Base-by-base conservation (phyloP, 805 yeast species). In the Barnettozyma siamensis region DNA sequence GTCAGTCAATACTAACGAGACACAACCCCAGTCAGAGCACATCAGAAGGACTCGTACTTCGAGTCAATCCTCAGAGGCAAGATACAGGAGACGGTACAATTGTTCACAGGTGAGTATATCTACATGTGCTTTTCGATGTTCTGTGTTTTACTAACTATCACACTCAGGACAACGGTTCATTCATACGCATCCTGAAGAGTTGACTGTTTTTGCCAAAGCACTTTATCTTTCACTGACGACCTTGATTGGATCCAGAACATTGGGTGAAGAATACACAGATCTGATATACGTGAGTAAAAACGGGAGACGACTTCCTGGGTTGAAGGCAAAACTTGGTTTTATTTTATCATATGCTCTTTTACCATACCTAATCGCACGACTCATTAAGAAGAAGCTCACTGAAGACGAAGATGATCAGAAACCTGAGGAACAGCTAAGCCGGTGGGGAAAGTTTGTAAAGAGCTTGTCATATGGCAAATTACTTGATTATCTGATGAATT, bases 241-340 rank as follows among this genome's bases (percentile, higher is more conserved):
- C 0, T 63, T 83, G 12, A 44, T 76, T 5, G 91, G 91, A 0
- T 75, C 85, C 2, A 70, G 91, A 40, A 91, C 98, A 0, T 64
- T 93, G 21, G 99, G 99, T 1, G 98, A 91, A 58, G 97, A 91
- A 62, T 91, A 91, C 61, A 88, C 88, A 12, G 96, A 91, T 59
- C 63, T 87, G 41, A 62, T 78, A 7, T 83, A 84, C 54, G 87
- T 83, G 7, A 66, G 65, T 31, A 64, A 75, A 38, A 59, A 60
- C 28, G 86, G 88, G 0, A 68, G 52, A 16, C 54, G 64, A 32
- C 58, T 83, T 6, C 83, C 85, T 0, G 62, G 59, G 27, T 24
- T 63, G 4, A 29, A 59, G 32, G 66, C 75, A 23, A 67, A 87
- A 41, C 43, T 78, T 2, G 76, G 79, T 5, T 88, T 79, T 53